These are phyloP conservation scores for Eragrostis tef DNA, from an alignment of 202 grass and related monocot species.

Conservation along the genomic window DNA sequence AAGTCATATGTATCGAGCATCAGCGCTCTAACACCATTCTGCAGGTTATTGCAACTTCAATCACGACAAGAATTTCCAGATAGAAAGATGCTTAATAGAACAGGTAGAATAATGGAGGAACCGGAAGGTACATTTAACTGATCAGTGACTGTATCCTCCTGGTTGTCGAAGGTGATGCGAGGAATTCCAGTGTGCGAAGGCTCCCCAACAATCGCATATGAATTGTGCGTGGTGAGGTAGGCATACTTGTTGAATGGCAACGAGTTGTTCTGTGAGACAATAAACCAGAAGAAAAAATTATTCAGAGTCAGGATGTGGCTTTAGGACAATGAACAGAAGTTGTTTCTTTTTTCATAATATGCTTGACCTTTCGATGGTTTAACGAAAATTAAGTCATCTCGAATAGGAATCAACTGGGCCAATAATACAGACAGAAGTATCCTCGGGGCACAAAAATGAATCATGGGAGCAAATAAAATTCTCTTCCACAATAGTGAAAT, in stretches of 20 bases:
- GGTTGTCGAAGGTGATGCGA: constrained; percentile 82
- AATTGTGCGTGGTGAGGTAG: constrained; percentile 94
- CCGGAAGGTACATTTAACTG: constrained; percentile 71
- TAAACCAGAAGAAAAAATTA: neutral
- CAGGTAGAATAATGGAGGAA: neutral
- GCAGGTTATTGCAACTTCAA: neutral
- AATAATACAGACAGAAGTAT: neutral
- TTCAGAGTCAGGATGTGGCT: constrained; percentile 27
- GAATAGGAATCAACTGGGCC: neutral
- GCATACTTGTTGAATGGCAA: constrained; percentile 99
- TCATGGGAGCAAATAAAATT: neutral
- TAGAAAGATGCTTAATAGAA: constrained; percentile 12
- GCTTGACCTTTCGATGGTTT: neutral
- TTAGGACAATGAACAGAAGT: neutral
- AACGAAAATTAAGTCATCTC: neutral
- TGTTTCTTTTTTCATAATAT: neutral
- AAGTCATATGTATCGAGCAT: constrained; percentile 98
- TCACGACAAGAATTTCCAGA: neutral
- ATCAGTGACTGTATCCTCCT: constrained; percentile 82
- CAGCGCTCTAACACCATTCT: constrained; percentile 83
- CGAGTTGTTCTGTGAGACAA: constrained; percentile 70
- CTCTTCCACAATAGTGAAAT: neutral
- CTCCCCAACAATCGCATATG: constrained; percentile 81
- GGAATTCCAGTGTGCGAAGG: constrained; percentile 87
- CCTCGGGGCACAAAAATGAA: neutral